Evolutionary conservation across 441 rosid species (phyloP).

Genomic region (Aleurites moluccanus): DNA sequence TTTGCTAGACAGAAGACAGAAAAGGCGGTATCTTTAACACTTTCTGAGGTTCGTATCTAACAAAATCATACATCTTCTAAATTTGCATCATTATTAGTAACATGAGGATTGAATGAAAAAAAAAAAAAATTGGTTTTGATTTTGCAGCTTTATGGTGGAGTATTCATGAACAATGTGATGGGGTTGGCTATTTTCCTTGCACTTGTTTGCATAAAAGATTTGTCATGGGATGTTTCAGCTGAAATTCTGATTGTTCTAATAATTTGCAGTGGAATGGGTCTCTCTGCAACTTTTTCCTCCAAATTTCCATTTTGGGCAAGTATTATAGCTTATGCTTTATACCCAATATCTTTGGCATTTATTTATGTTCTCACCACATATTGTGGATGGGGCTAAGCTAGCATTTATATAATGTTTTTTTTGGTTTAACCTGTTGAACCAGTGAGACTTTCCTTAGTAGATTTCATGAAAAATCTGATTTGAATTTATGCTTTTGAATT

Average conservation of each 20-base stretch:
- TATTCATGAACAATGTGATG: slow-evolving; percentile 63
- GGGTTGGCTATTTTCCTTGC: slow-evolving; percentile 53
- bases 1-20: slow-evolving; percentile 43
- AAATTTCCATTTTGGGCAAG: slow-evolving; percentile 55
- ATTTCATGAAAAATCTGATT: too few relatives aligned
- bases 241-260: slow-evolving; percentile 50
- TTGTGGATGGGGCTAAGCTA: slow-evolving; percentile 34
- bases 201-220: slow-evolving; percentile 46
- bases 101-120: neutral
- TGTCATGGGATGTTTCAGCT: slow-evolving; percentile 60
- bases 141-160: slow-evolving; percentile 59
- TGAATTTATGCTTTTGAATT: too few relatives aligned
- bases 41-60: slow-evolving; percentile 41
- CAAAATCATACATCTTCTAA: neutral
- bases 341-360: slow-evolving; percentile 56
- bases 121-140: neutral
- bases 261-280: slow-evolving; percentile 51
- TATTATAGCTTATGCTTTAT: slow-evolving; percentile 47
- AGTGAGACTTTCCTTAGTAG: too few relatives aligned
- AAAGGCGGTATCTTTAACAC: slow-evolving; percentile 39
- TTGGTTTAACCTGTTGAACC: too few relatives aligned
- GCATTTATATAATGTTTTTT: too few relatives aligned
- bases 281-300: slow-evolving; percentile 42
- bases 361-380: slow-evolving; percentile 47
- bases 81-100: neutral